Evolutionary conservation across 176 grass and related monocot species (phyloP).

Genomic region (Echinochloa phyllopogon): DNA sequence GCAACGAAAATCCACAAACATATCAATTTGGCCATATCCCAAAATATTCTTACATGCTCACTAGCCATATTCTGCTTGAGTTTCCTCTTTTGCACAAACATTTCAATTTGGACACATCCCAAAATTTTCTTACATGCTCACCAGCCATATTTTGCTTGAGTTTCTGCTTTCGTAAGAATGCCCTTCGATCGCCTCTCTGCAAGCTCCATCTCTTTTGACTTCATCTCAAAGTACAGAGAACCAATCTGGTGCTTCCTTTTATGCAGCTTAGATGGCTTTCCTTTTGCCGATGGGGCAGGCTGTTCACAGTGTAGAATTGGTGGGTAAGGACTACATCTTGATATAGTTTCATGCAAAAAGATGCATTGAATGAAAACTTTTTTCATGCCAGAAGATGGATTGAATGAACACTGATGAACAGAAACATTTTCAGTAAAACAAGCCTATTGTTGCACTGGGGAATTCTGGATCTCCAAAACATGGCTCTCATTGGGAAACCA

Average conservation of each 20-base stretch:
- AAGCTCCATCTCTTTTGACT: conserved; percentile 92
- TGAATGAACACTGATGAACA: background rate
- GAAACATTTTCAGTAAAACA: conserved; percentile 10
- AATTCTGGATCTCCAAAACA: background rate
- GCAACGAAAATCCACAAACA: background rate
- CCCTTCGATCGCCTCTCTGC: conserved; percentile 81
- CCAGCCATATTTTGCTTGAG: conserved; percentile 97
- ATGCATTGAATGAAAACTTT: background rate
- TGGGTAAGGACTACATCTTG: background rate
- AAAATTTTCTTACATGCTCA: conserved; percentile 38
- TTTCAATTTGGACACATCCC: background rate
- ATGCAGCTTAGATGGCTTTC: conserved; percentile 85
- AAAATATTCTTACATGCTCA: conserved; percentile 40
- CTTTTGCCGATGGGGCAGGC: conserved; percentile 73
- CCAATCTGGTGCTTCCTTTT: conserved; percentile 99
- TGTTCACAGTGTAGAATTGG: conserved; percentile 42
- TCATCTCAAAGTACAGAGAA: conserved; percentile 82
- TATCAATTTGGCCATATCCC: background rate
- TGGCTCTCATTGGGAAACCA: background rate
- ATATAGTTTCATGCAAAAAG: background rate
- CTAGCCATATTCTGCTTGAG: conserved; percentile 95
- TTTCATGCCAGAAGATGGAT: conserved; percentile 1
- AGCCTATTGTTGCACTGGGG: background rate
- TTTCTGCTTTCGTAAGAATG: conserved; percentile 93
- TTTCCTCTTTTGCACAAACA: conserved; percentile 66